A percentile compares a stretch with the other conserved stretches of the same genome.
Evolutionary conservation across 2,329 filamentous ascomycete genomes (phyloP).

Genomic region (Truncatella angustata): DNA sequence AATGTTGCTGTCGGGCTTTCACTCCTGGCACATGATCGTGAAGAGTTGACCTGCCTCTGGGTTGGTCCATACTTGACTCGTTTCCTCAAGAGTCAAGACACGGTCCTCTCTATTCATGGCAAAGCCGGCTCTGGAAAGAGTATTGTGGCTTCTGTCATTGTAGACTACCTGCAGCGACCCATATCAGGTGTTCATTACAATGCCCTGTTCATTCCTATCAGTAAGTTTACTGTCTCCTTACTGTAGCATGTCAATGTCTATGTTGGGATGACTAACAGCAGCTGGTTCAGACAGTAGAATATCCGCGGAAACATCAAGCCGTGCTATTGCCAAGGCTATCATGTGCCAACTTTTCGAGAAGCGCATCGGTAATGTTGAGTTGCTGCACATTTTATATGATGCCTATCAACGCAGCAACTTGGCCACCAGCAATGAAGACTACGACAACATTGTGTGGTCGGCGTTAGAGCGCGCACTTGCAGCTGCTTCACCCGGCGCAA

Average conservation of each 20-base stretch:
- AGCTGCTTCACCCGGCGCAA: conserved; percentile 26
- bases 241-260: too few species aligned
- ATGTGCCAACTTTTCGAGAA: conserved; percentile 35
- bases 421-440: conserved; percentile 22
- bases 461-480: conserved; percentile 28
- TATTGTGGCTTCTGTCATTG: conserved; percentile 34
- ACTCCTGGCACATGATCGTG: conserved; percentile 18
- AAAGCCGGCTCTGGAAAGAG: conserved; percentile 36
- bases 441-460: conserved; percentile 34
- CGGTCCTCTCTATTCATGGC: conserved; percentile 20
- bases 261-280: too few species aligned
- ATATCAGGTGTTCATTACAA: conserved; percentile 33
- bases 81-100: conserved; percentile 17
- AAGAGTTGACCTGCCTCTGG: conserved; percentile 23
- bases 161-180: conserved; percentile 35
- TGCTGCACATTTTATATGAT: conserved; percentile 32
- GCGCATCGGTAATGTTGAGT: conserved; percentile 35
- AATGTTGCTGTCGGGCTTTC: conserved; percentile 12
- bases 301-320: conserved; percentile 26
- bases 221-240: conserved; percentile 23
- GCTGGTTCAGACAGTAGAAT: conserved; percentile 30
- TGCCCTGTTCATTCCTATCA: conserved; percentile 33
- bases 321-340: conserved; percentile 32
- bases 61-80: conserved; percentile 17
- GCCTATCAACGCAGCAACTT: conserved; percentile 26